Evolutionary conservation across 2,329 filamentous ascomycete species (phyloP), one percentile per base, ranked within the genome.

Genomic region (Boeremia exigua): DNA sequence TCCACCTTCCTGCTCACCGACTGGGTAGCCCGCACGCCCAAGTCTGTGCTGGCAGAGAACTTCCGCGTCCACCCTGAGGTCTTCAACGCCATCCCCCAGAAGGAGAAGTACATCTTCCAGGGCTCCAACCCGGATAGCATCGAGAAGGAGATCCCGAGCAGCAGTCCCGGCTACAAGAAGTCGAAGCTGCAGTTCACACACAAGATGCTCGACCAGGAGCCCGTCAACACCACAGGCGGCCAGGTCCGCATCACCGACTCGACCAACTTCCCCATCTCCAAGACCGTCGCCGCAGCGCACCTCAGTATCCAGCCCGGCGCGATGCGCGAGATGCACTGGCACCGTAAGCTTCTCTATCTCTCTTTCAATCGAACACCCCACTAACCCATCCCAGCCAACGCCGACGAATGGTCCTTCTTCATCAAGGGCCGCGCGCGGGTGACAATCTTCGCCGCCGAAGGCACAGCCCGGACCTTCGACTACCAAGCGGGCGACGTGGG

Each of bases 341-440:
- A 93, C 69, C 88, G 66, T 66, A 55, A 62, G 63, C 44, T 5
- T 27, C 37, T 33, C 10, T 19, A 33, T 5, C 10, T n/a, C 2
- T 29, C 27, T 6, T 6, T 4, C 4, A 17, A 1, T n/a, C 8
- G 7, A n/a, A 11, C 4, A n/a, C 25, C 11, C 28, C 6, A 59
- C 51, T 56, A 48, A 52, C 11, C 38, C 8, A 2, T 9, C n/a
- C 10, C 49, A 69, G 58, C 66, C 37, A 86, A 85, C 39, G 88
- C 88, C 11, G 90, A 92, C 67, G 89, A 92, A 73, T 93, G 89
- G 89, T 89, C 86, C 6, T 93, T 90, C 75, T 92, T 93, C 79
- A 84, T 93, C 70, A 77, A 78, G 25, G 90, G 90, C 0, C 84
- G 85, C 36, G 90, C 88, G 0, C 84, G 90, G 29, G 84, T 92